Percentiles rank a stretch among this genome's conserved stretches.
phyloP scores from a whole-genome alignment of 768 basidiomycete genomes.

The Suillus weaverae region DNA sequence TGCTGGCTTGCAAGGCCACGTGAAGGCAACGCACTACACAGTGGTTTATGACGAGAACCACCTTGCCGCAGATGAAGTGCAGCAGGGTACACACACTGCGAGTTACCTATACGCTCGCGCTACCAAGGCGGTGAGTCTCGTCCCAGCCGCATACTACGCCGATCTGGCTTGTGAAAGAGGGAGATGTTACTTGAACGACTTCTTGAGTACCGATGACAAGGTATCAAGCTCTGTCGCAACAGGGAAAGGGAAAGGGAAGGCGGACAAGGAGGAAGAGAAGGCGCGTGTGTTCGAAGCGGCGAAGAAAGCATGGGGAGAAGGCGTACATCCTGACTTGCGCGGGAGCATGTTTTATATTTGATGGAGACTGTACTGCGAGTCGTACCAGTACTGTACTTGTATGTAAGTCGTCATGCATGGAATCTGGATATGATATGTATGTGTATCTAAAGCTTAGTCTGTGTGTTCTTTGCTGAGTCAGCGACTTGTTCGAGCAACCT shows the following conservation, averaged over 20 bases:
- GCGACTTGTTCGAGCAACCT: neutral
- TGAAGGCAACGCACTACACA: constrained; percentile 75
- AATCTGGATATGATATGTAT: neutral
- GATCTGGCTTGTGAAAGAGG: constrained; percentile 84
- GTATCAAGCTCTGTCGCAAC: constrained; percentile 35
- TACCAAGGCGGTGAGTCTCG: constrained; percentile 79
- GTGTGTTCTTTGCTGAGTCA: neutral
- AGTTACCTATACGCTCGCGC: constrained; percentile 82
- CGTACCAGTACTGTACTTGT: neutral
- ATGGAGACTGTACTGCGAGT: constrained; percentile 7
- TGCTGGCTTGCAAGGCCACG: constrained; percentile 69
- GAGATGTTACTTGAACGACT: constrained; percentile 71
- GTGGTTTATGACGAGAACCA: constrained; percentile 77
- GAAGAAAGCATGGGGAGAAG: constrained; percentile 48
- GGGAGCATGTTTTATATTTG: constrained; percentile 72
- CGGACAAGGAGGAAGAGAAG: constrained; percentile 34
- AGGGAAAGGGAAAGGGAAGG: constrained; percentile 35
- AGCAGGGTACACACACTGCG: constrained; percentile 66
- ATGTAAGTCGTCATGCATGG: neutral
- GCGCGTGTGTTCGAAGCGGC: constrained; percentile 49
- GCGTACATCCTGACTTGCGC: constrained; percentile 47
- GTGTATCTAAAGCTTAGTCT: neutral
- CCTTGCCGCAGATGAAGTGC: constrained; percentile 69
- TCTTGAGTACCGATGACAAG: constrained; percentile 58
- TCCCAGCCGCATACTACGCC: constrained; percentile 80